Evolutionary conservation across 495 filamentous ascomycete genomes (phyloP).

Genomic region (Chaetomium cochliodes): DNA sequence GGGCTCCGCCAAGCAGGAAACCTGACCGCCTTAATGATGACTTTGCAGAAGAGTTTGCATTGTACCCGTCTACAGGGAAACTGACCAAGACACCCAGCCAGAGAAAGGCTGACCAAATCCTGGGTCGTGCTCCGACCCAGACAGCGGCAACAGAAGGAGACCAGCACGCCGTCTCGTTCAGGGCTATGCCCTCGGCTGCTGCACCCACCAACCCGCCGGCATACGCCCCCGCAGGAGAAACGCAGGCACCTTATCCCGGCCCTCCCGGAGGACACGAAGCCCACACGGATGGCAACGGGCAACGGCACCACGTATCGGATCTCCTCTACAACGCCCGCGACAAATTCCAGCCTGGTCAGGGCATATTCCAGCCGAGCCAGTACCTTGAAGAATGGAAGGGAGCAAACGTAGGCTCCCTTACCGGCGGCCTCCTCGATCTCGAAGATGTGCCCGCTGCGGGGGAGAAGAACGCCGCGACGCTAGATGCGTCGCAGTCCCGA

Average conservation of each 20-base stretch:
- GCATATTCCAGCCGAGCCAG: conserved; percentile 46
- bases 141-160: conserved; percentile 1
- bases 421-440: conserved; percentile 51
- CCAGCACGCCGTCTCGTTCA: conserved; percentile 9
- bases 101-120: conserved; percentile 33
- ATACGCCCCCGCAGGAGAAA: not conserved
- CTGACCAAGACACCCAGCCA: conserved; percentile 30
- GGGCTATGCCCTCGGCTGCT: not conserved
- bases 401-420: conserved; percentile 51
- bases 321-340: conserved; percentile 46
- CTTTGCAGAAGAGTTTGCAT: conserved; percentile 19
- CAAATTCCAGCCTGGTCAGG: conserved; percentile 42
- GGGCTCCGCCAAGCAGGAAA: not conserved
- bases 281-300: conserved; percentile 27
- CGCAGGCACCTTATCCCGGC: not conserved
- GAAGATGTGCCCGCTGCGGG: conserved; percentile 36
- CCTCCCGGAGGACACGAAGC: conserved; percentile 19
- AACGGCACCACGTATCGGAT: conserved; percentile 43
- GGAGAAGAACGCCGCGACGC: conserved; percentile 46
- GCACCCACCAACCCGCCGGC: not conserved
- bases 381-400: conserved; percentile 61
- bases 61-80: conserved; percentile 23
- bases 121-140: conserved; percentile 27
- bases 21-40: conserved; percentile 14
- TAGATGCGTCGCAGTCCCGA: conserved; percentile 48